Base-by-base conservation (phyloP, 768 basidiomycete species). In the Leccinum truebloodii region DNA sequence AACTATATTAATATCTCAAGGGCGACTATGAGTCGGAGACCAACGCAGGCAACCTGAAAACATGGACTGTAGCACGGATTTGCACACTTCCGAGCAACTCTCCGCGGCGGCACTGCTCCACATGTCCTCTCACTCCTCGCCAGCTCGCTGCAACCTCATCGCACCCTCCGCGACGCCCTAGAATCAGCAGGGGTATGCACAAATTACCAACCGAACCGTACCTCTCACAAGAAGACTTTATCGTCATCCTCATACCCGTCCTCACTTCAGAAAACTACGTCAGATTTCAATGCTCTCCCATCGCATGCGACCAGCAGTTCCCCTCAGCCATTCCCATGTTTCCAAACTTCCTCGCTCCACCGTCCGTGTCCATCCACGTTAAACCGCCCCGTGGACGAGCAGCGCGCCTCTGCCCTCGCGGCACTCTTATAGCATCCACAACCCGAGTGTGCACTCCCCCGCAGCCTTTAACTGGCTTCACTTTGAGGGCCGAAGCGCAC, bases 171-270 rank as follows among this genome's bases (percentile, higher is more conserved):
- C 58, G 76, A 79, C 50, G 86, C 91, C 54, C 80, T 93, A 50
- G 86, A 90, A 58, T 74, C 75, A 6, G 84, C 84, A 58, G 86
- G 89, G 10, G 84, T 93, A 0, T 84, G 80, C 63, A 92, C 88
- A 32, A 80, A 82, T 54, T 90, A 85, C 66, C 88, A 73, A 71
- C 89, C 22, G 28, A 82, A 83, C 10, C 54, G 89, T 93, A 24
- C 92, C 92, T 93, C 62, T 89, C 90, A 0, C 92, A 94, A 64
- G 92, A 93, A 63, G 92, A 94, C 67, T 93, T 94, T 66, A 86
- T 94, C 44, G 82, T 87, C 3, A 76, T 90, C 51, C 78, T 93
- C 1, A 90, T 91, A 0, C 92, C 92, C n/a, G 71, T 93, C 24
- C 83, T 94, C 22, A 89, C 86, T 0, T 90, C 91, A 10, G 91